Evolutionary conservation across 2,329 filamentous ascomycete species (phyloP).

Genomic region (Chaetomium globosum): DNA sequence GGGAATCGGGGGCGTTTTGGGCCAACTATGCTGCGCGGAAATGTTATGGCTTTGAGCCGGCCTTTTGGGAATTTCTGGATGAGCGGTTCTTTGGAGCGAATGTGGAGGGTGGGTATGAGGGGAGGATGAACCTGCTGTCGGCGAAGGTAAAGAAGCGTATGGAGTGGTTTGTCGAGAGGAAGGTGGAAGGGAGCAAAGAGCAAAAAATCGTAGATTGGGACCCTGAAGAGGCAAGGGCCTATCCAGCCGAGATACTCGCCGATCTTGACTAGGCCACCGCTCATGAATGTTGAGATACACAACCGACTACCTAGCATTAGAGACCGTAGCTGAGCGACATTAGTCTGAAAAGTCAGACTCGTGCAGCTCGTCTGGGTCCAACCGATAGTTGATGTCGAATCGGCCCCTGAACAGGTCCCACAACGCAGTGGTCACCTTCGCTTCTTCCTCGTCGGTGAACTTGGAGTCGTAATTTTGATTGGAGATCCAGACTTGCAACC

Average conservation of each 20-base stretch:
- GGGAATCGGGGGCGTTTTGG: slow-evolving; percentile 33
- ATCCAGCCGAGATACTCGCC: slow-evolving; percentile 21
- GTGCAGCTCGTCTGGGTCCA: slow-evolving; percentile 44
- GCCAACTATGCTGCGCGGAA: slow-evolving; percentile 26
- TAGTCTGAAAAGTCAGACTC: slow-evolving; percentile 41
- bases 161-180: slow-evolving; percentile 18
- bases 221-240: slow-evolving; percentile 25
- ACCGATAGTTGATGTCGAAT: slow-evolving; percentile 42
- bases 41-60: slow-evolving; percentile 26
- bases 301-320: background rate
- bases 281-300: background rate
- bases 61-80: slow-evolving; percentile 31
- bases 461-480: slow-evolving; percentile 39
- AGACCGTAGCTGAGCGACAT: background rate
- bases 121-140: slow-evolving; percentile 20
- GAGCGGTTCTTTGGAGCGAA: slow-evolving; percentile 28
- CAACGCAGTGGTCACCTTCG: slow-evolving; percentile 37
- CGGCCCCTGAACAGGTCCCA: slow-evolving; percentile 38
- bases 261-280: slow-evolving; percentile 19
- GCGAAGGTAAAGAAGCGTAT: slow-evolving; percentile 13
- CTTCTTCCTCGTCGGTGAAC: slow-evolving; percentile 38
- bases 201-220: slow-evolving; percentile 13
- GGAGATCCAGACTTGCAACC: slow-evolving; percentile 42
- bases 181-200: slow-evolving; percentile 21
- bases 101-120: slow-evolving; percentile 20